These are phyloP conservation scores for Garcia nutans DNA, from an alignment of 345 rosid species.

Conservation along the genomic window DNA sequence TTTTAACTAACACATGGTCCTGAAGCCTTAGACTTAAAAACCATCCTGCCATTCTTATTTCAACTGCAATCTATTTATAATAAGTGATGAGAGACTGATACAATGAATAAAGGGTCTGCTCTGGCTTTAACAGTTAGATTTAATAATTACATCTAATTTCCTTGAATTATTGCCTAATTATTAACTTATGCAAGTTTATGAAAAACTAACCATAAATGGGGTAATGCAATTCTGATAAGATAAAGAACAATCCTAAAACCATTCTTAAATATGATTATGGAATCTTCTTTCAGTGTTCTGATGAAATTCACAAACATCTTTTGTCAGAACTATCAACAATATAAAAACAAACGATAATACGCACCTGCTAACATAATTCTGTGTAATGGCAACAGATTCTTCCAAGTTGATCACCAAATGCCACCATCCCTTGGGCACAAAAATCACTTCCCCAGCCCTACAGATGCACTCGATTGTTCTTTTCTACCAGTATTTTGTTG, in stretches of 20 bases:
- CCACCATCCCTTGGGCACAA: conserved; percentile 99
- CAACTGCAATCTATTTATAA: neutral
- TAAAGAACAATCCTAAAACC: neutral
- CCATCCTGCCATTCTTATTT: neutral
- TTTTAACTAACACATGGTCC: neutral
- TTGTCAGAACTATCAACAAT: neutral
- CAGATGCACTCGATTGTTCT: conserved; percentile 87
- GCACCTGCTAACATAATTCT: conserved; percentile 94
- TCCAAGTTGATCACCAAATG: conserved; percentile 94
- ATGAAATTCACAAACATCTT: neutral
- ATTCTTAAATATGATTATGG: neutral
- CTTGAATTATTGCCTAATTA: neutral
- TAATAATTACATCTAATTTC: neutral
- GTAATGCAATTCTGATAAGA: neutral
- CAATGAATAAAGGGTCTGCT: neutral
- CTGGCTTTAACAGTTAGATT: neutral
- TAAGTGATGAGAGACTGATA: neutral
- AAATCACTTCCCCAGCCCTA: conserved; percentile 90
- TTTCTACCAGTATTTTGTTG: conserved; percentile 71
- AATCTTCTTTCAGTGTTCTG: neutral
- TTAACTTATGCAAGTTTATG: neutral
- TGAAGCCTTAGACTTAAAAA: neutral
- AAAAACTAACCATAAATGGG: neutral
- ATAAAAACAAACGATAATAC: neutral
- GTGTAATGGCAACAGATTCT: conserved; percentile 92